Base-by-base conservation (phyloP, 768 basidiomycete species). In the Termitomyces titanicus region DNA sequence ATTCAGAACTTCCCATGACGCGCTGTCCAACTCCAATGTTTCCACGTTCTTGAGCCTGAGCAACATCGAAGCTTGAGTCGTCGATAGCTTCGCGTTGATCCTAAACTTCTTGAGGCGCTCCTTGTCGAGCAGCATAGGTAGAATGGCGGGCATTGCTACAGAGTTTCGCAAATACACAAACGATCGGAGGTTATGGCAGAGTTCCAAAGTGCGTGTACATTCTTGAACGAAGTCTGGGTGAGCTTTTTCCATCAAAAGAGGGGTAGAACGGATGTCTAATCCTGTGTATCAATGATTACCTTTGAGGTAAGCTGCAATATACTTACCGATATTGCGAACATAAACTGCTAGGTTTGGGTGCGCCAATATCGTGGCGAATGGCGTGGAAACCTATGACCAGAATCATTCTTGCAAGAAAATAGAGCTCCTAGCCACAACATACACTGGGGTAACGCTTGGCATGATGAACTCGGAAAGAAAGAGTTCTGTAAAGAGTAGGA, bases 1-100 rank as follows among this genome's bases (percentile, higher is more conserved):
- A 63, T 86, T 79, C 50, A 86, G 70, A 20, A 86, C 68, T 59
- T 78, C 80, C 83, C 84, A 85, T 3, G 82, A 82, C n/a, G 83
- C 80, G 48, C 68, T 74, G 47, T 89, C 82, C 25, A 91, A 68
- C 5, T 76, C 69, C 15, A 92, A 61, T 22, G 65, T 73, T 11
- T 73, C 72, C 31, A 89, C 64, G 0, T 66, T 67, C 18, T 57
- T 55, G 17, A 83, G 56, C 22, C 73, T 63, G 12, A 71, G 54
- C 24, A 89, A 71, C 51, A 74, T 67, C 18, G 68, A 61, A 0
- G 78, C 66, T 60, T 88, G 85, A 18, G 75, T 72, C 0, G 72
- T 70, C 0, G 80, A 80, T n/a, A 90, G 64, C n/a, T 72, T 69
- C 0, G 79, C 85, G 38, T 72, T 64, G n/a, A 85, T 59, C 8